Evolutionary conservation across 345 rosid genomes (phyloP).

Genomic region (Bruguiera parviflora): DNA sequence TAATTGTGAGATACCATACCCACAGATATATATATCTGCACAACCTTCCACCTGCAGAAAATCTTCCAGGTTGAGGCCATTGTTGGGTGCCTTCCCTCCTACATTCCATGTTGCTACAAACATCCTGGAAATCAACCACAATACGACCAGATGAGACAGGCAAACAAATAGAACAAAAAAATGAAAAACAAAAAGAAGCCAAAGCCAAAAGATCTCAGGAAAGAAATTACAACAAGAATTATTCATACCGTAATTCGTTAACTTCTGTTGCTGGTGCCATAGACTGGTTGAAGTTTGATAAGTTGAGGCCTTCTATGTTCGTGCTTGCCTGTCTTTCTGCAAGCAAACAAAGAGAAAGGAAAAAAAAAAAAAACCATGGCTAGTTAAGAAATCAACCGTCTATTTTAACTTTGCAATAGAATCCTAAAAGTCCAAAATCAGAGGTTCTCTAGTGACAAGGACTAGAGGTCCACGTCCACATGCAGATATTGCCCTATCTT

Average conservation of each 20-base stretch:
- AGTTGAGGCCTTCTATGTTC: conserved; percentile 66
- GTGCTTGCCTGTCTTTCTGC: conserved; percentile 61
- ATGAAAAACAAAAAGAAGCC: not conserved
- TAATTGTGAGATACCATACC: conserved; percentile 47
- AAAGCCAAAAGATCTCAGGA: not conserved
- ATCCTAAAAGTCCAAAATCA: conserved; percentile 17
- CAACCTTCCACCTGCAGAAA: conserved; percentile 77
- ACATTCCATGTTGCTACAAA: conserved; percentile 92
- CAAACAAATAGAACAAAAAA: conserved; percentile 2
- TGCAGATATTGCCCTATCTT: conserved; percentile 4
- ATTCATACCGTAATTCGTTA: conserved; percentile 56
- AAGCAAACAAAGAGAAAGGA: conserved; percentile 9
- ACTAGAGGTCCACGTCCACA: conserved; percentile 19
- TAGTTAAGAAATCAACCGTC: too few species aligned
- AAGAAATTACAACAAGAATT: not conserved
- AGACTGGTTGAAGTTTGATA: conserved; percentile 52
- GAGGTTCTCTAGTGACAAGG: conserved; percentile 22
- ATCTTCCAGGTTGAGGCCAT: conserved; percentile 72
- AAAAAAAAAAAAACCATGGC: conserved; percentile 13
- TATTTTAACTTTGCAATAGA: not conserved
- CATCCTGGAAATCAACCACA: conserved; percentile 46
- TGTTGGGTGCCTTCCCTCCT: conserved; percentile 80
- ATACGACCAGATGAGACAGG: conserved; percentile 17
- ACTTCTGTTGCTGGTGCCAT: conserved; percentile 52
- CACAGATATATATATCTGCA: conserved; percentile 85